Evolutionary conservation across 306 rosid species (phyloP), one percentile per base, ranked within the genome.

Genomic region (Begonia loranthoides): DNA sequence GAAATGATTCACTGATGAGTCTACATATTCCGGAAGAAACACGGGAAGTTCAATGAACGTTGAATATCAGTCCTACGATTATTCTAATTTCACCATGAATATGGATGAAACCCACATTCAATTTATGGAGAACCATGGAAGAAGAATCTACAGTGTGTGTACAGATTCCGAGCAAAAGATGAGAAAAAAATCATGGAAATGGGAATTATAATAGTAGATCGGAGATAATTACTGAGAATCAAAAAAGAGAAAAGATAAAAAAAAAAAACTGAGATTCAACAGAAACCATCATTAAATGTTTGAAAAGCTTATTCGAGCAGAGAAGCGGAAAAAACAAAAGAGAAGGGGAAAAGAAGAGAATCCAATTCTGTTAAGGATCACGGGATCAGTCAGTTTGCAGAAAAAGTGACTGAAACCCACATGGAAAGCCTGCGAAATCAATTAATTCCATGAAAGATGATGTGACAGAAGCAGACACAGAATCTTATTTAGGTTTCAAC

Each of bases 261-360:
- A 43, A 10, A 10, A 43, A 43, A 17, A 17, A 21, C n/a, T n/a
- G n/a, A n/a, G n/a, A n/a, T n/a, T n/a, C n/a, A 33, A 58, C 19
- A 1, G 15, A 11, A 13, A 13, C 19, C 19, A 47, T 53, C n/a
- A 11, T 16, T 22, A 28, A 51, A 55, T 19, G n/a, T 15, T 24
- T 16, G 28, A 55, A 17, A 41, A n/a, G 12, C 16, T 0, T 6
- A 43, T 28, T 34, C 16, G 47, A 21, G 28, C 51, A 56, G 24
- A 41, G 51, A 21, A 56, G 24, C 9, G 61, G 24, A 45, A 22
- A 43, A 43, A 19, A 17, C 13, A 49, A 56, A 56, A 52, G 34
- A 57, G 33, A 13, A 57, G 12, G 28, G 15, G 5, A 47, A 13
- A 36, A 45, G 5, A 47, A 13, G 38, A 16, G 60, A 55, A 39